A percentile compares a stretch with the other conserved stretches of the same genome.
These are phyloP conservation scores for Pseudogymnoascus sp. DNA, from an alignment of 2,329 filamentous ascomycete species.

Conservation along the genomic window DNA sequence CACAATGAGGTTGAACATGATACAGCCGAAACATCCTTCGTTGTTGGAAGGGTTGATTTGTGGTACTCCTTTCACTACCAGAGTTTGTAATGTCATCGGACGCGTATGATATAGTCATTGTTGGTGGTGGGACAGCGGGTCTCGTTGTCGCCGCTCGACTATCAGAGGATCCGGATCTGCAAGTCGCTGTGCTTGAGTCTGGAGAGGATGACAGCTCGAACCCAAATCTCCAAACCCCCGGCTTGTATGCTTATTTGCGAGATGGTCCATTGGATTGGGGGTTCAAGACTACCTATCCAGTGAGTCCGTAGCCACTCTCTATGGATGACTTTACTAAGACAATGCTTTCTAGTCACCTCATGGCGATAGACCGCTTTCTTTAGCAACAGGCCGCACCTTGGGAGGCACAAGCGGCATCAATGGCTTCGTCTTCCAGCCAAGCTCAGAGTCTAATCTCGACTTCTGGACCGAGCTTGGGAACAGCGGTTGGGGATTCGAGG, in stretches of 20 bases:
- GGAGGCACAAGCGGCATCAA: slow-evolving; percentile 36
- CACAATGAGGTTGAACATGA: neutral
- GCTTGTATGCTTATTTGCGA: slow-evolving; percentile 24
- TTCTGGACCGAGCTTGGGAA: slow-evolving; percentile 36
- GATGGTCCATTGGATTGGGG: slow-evolving; percentile 34
- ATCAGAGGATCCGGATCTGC: slow-evolving; percentile 30
- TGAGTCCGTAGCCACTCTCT: slow-evolving; percentile 15
- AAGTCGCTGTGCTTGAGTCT: slow-evolving; percentile 36
- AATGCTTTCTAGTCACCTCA: neutral
- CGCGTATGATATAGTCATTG: slow-evolving; percentile 33
- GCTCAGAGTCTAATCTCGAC: slow-evolving; percentile 28
- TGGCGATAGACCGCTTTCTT: slow-evolving; percentile 23
- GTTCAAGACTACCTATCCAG: slow-evolving; percentile 31
- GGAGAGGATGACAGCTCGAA: slow-evolving; percentile 31
- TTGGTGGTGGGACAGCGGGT: slow-evolving; percentile 38
- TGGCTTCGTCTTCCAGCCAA: slow-evolving; percentile 24
- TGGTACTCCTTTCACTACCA: neutral
- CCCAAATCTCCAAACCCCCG: slow-evolving; percentile 31
- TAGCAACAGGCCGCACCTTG: slow-evolving; percentile 32
- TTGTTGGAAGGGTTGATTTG: neutral
- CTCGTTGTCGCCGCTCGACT: slow-evolving; percentile 35
- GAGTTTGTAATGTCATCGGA: neutral
- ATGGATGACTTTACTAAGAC: neutral
- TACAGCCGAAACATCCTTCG: neutral
- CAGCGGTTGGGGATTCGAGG: slow-evolving; percentile 33